Base-by-base conservation (phyloP, 345 rosid genomes). In the Lepidium sativum region DNA sequence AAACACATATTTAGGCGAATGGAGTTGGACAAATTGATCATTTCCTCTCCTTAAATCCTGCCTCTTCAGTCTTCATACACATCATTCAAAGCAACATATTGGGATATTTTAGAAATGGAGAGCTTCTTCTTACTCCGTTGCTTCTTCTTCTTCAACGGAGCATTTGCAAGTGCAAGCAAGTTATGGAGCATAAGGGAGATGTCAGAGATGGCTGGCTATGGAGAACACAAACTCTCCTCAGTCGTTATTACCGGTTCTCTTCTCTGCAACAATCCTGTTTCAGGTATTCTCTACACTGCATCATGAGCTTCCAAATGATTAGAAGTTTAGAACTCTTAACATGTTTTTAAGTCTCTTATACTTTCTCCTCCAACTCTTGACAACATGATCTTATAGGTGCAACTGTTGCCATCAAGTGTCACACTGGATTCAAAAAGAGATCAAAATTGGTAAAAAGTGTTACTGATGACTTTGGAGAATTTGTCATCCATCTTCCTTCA, bases 401-500 rank as follows among this genome's bases (percentile, higher is more conserved):
- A 0, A 61, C 49, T 5, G 74, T 74, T 33, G 74, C 65, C 12
- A 56, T 74, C 5, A 74, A 74, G 37, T 74, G 78, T 17, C 54
- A 62, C 10, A 54, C 65, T 29, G 70, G 66, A 20, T 37, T 16
- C 14, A 50, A 38, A 62, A 63, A 54, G 42, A 48, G 74, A 31
- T 38, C 73, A 38, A 33, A 67, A 27, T 68, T 66, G 78, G 12
- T 56, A 16, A 68, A 74, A 57, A 27, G 61, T 56, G 55, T 68
- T 50, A 74, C 78, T 21, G 55, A 74, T 56, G 70, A 74, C 32
- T 55, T 12, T 33, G 78, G 74, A 68, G 74, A 74, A 33, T 74
- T 62, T 47, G 54, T 48, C 1, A 68, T 74, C 15, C 73, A 74
- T 68, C 78, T 74, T 68, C 78, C 78, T 39, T 74, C 78, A 21